Conservation (phyloP, 371 early-diverging fungal species). For the Mortierella sp. region DNA sequence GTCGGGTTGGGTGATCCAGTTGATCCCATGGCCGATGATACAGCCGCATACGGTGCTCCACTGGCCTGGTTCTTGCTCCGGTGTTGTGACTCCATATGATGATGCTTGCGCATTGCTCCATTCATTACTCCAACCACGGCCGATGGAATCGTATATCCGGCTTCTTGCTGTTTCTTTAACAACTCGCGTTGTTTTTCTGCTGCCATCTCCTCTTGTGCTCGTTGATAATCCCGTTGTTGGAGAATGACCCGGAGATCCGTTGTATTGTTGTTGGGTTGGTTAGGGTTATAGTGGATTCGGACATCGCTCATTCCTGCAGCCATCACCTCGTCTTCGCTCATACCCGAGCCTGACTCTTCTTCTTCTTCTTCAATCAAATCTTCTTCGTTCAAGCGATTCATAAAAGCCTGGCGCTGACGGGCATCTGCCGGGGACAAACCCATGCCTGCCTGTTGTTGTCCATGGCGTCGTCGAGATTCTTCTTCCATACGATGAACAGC, state of each 20-base stretch:
- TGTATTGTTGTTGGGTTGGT: not conserved
- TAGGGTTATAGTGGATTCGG: not conserved
- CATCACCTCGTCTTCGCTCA: constrained; percentile 26
- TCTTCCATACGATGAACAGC: constrained; percentile 72
- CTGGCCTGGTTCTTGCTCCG: not conserved
- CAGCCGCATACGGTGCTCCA: not conserved
- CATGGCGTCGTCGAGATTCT: constrained; percentile 55
- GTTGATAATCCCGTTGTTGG: constrained; percentile 28
- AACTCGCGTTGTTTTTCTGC: constrained; percentile 21
- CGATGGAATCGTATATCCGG: constrained; percentile 21
- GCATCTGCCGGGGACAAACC: constrained; percentile 9
- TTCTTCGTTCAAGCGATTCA: constrained; percentile 27
- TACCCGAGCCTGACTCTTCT: constrained; percentile 15
- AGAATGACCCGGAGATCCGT: not conserved
- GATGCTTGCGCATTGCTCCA: not conserved
- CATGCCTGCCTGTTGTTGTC: not conserved
- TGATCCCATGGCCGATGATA: not conserved
- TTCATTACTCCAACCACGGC: too few relatives aligned
- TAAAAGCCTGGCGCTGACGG: constrained; percentile 28
- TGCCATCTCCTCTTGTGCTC: constrained; percentile 27
- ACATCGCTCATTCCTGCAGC: constrained; percentile 13
- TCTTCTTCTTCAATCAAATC: constrained; percentile 22
- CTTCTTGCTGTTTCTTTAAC: constrained; percentile 19
- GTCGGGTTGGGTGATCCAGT: not conserved
- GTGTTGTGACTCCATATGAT: too few relatives aligned